Evolutionary conservation across 768 basidiomycete species (phyloP).

Genomic region (Xanthoconium stramineum): DNA sequence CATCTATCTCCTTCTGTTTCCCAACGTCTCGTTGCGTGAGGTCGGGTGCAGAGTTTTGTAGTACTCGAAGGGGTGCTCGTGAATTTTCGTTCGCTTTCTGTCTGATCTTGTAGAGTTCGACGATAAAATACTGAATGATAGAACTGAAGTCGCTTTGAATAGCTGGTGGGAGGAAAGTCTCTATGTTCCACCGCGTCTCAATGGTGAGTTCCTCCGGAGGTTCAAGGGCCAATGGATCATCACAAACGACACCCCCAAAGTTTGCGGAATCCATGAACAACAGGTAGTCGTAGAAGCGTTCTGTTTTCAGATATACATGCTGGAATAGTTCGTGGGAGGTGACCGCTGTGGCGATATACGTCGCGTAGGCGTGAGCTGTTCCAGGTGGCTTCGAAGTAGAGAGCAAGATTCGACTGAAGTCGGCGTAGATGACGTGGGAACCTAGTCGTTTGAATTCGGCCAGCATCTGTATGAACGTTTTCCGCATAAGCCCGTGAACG

Average conservation of each 20-base stretch:
- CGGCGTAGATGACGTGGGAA: slow-evolving; percentile 89
- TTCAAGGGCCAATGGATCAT: slow-evolving; percentile 68
- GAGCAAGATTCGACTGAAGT: slow-evolving; percentile 86
- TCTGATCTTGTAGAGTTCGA: slow-evolving; percentile 76
- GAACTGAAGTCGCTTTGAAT: slow-evolving; percentile 74
- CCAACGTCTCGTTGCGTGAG: slow-evolving; percentile 61
- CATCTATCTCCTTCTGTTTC: slow-evolving; percentile 67
- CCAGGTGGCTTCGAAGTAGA: slow-evolving; percentile 95
- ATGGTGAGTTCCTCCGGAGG: slow-evolving; percentile 66
- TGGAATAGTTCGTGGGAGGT: slow-evolving; percentile 95
- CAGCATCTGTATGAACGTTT: slow-evolving; percentile 94
- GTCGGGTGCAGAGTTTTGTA: slow-evolving; percentile 66
- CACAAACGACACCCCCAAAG: slow-evolving; percentile 84
- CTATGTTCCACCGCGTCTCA: slow-evolving; percentile 92
- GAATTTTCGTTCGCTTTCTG: slow-evolving; percentile 56
- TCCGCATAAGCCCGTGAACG: slow-evolving; percentile 93
- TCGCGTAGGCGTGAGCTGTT: slow-evolving; percentile 92
- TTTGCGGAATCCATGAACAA: slow-evolving; percentile 97
- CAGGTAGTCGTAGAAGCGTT: slow-evolving; percentile 89
- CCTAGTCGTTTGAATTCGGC: slow-evolving; percentile 96
- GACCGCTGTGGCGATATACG: slow-evolving; percentile 90
- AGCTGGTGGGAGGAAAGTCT: slow-evolving; percentile 79
- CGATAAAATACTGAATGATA: slow-evolving; percentile 77
- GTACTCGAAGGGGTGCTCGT: slow-evolving; percentile 68
- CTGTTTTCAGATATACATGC: slow-evolving; percentile 82